Base-by-base conservation (phyloP, 2,329 filamentous ascomycete genomes). In the Fusarium chuoi region DNA sequence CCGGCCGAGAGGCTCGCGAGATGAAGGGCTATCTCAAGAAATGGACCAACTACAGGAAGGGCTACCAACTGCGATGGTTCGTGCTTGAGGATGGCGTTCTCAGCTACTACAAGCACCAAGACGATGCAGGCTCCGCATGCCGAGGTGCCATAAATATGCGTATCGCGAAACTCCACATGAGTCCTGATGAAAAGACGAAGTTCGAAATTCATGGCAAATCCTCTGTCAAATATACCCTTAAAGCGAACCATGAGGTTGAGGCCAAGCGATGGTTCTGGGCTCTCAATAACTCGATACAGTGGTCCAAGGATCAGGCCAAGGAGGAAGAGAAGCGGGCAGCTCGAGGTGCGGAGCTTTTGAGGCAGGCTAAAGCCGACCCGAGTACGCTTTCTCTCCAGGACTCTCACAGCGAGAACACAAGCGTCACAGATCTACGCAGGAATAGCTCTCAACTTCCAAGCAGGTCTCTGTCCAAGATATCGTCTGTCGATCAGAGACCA, bases 11-110 rank as follows among this genome's bases (percentile, higher is more conserved):
- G 79, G 93, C 94, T 24, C 89, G 95, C 54, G 96, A 98, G 83
- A 98, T 99, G 94, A 98, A 97, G 85, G 96, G 96, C 12, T 99
- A 98, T 81, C 87, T 99, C 64, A 98, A 98, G 85, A 99, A 99
- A 82, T 99, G 96, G 96, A 99, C 96, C 54, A 99, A 99, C 81
- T 99, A 99, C 81, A 95, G 96, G 28, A 95, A 94, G 80, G 96
- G 96, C 14, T 99, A 98, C 85, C 98, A 99, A 84, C 83, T 99
- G 73, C 89, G 96, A 68, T 99, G 96, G 95, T 99, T 99, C 80
- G 96, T 98, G 20, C 89, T 99, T 14, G 96, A 99, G 81, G 96
- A 99, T 80, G 96, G 96, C 18, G 96, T 99, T 18, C 84, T 99
- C 75, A 98, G 96, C 83, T 99, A 99, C 85, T 99, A 98, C 86